phyloP scores from a whole-genome alignment of 352 stramenopile species.

The Pythium aphanidermatum region DNA sequence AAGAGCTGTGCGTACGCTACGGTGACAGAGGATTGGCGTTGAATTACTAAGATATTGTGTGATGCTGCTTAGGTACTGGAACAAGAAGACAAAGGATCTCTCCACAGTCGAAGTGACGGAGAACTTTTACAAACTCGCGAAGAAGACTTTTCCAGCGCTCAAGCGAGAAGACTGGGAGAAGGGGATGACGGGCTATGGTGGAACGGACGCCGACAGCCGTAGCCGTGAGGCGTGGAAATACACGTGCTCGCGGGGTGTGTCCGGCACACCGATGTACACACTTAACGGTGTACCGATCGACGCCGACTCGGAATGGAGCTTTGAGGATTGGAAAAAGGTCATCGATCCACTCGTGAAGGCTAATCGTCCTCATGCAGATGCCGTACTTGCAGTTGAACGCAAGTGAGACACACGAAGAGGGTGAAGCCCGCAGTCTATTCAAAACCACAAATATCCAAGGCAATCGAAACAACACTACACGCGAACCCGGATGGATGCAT shows the following conservation, averaged over 20 bases:
- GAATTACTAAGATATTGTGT: neutral
- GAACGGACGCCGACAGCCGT: slow-evolving; percentile 21
- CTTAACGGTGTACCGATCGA: slow-evolving; percentile 35
- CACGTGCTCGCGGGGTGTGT: slow-evolving; percentile 29
- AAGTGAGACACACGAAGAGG: neutral
- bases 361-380: no score
- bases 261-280: slow-evolving; percentile 29
- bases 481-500: slow-evolving; percentile 5
- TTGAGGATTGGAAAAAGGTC: slow-evolving; percentile 27
- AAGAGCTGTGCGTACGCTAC: slow-evolving; percentile 21
- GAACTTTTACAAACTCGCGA: slow-evolving; percentile 21
- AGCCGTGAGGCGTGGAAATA: slow-evolving; percentile 32
- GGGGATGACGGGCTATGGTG: slow-evolving; percentile 29
- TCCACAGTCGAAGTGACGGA: slow-evolving; percentile 24
- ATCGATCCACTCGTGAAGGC: slow-evolving; percentile 29
- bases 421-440: neutral
- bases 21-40: neutral
- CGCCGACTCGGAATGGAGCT: slow-evolving; percentile 23
- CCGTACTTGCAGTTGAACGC: no score
- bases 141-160: slow-evolving; percentile 28
- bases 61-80: slow-evolving; percentile 17
- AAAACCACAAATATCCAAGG: neutral
- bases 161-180: slow-evolving; percentile 21
- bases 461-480: neutral
- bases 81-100: slow-evolving; percentile 29